Percentiles rank a stretch among this genome's conserved stretches.
These are phyloP conservation scores for Monosporascus ibericus DNA, from an alignment of 2,329 filamentous ascomycete genomes.

Conservation along the genomic window DNA sequence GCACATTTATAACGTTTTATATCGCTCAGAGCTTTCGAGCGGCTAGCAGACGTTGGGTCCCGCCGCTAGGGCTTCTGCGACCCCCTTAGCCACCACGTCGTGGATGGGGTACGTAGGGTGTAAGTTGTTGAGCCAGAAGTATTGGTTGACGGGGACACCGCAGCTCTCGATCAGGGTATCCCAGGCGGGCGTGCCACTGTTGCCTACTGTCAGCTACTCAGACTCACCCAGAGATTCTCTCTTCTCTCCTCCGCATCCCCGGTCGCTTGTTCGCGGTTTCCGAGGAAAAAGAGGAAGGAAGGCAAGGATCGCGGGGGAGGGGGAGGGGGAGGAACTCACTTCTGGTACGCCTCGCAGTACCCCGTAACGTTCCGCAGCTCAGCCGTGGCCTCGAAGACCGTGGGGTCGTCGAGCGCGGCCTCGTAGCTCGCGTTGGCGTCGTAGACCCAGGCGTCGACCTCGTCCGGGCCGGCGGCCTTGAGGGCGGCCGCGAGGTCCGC, in stretches of 20 bases:
- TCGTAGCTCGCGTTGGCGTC: constrained; percentile 47
- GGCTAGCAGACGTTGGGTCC: constrained; percentile 33
- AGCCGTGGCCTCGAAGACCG: constrained; percentile 41
- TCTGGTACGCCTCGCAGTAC: constrained; percentile 49
- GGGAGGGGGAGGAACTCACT: constrained; percentile 30
- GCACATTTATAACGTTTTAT: too few species aligned
- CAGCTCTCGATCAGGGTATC: constrained; percentile 40
- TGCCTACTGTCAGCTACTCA: constrained; percentile 6
- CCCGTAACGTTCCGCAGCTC: constrained; percentile 48
- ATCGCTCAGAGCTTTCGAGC: too few species aligned
- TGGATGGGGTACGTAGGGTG: constrained; percentile 61
- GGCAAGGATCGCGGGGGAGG: neutral
- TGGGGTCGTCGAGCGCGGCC: constrained; percentile 45
- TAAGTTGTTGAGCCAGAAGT: constrained; percentile 58
- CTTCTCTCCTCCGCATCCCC: too few species aligned
- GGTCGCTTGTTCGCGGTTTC: too few species aligned
- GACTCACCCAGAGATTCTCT: too few species aligned
- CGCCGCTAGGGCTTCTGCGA: constrained; percentile 33
- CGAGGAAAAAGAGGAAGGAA: neutral
- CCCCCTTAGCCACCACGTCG: constrained; percentile 47
- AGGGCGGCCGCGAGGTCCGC: constrained; percentile 34
- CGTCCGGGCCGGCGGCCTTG: constrained; percentile 26
- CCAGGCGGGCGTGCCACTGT: constrained; percentile 37
- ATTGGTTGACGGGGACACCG: constrained; percentile 51
- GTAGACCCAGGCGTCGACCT: constrained; percentile 45